These are phyloP conservation scores for Coniochaeta pulveracea DNA, from an alignment of 2,329 filamentous ascomycete species.

Conservation along the genomic window DNA sequence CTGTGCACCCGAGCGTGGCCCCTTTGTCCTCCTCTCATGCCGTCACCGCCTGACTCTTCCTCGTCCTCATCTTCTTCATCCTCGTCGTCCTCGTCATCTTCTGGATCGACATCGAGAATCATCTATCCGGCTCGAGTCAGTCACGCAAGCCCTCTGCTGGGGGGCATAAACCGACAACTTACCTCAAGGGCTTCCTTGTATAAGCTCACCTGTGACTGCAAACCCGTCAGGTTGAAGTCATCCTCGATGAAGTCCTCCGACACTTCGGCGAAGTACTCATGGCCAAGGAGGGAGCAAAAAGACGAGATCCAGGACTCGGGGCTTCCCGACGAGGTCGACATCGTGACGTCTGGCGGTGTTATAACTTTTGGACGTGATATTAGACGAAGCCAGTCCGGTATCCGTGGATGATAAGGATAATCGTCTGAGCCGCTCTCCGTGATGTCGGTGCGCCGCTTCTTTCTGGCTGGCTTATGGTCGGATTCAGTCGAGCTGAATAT, in stretches of 20 bases:
- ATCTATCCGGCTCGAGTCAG: constrained; percentile 44
- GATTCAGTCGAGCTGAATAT: too few relatives aligned
- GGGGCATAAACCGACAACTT: constrained; percentile 10
- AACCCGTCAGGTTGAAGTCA: constrained; percentile 95
- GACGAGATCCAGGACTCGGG: constrained; percentile 95
- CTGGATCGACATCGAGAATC: constrained; percentile 96
- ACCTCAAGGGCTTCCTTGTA: constrained; percentile 96
- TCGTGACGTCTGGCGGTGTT: constrained; percentile 17
- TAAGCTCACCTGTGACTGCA: constrained; percentile 93
- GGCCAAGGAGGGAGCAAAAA: constrained; percentile 88
- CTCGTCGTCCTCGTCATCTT: constrained; percentile 82
- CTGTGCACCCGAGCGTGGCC: constrained; percentile 74
- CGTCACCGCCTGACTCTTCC: constrained; percentile 56
- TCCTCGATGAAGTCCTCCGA: constrained; percentile 99
- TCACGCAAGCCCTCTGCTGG: too few relatives aligned
- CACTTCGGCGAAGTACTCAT: constrained; percentile 98
- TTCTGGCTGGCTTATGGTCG: too few relatives aligned
- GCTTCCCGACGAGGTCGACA: constrained; percentile 50
- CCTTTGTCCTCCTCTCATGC: constrained; percentile 50
- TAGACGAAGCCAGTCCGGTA: too few relatives aligned
- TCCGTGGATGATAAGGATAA: too few relatives aligned
- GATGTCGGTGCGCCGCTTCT: too few relatives aligned
- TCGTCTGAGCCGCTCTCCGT: too few relatives aligned
- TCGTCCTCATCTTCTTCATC: constrained; percentile 70
- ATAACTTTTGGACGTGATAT: neutral